Evolutionary conservation across 2,329 filamentous ascomycete species (phyloP).

Genomic region (Colletotrichum echinochloae): DNA sequence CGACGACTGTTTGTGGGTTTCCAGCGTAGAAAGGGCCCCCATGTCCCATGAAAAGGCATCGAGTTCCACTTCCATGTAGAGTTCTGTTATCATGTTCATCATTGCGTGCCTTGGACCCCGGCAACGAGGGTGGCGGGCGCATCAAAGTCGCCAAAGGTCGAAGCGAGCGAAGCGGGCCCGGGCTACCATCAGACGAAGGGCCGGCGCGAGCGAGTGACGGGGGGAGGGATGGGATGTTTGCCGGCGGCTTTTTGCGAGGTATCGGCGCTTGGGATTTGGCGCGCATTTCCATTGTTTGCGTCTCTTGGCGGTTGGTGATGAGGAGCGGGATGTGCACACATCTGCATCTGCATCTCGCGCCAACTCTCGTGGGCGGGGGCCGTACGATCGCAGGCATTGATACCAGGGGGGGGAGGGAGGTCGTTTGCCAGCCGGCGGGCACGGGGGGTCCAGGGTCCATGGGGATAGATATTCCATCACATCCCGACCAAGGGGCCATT

Average conservation of each 20-base stretch:
- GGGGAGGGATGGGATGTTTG: slow-evolving; percentile 9
- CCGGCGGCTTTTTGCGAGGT: background rate
- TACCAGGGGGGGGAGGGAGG: slow-evolving; percentile 5
- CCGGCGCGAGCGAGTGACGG: slow-evolving; percentile 14
- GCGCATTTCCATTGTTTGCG: slow-evolving; percentile 8
- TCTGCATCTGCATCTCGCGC: slow-evolving; percentile 27
- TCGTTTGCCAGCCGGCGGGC: background rate
- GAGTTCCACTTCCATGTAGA: background rate
- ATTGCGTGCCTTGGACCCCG: no score
- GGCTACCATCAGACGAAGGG: background rate
- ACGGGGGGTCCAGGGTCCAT: background rate
- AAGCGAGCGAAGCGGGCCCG: background rate
- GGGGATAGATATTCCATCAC: slow-evolving; percentile 28
- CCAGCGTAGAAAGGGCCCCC: no score
- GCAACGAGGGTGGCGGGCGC: background rate
- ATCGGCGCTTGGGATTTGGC: background rate
- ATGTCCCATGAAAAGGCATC: background rate
- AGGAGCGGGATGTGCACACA: slow-evolving; percentile 4
- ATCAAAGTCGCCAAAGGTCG: background rate
- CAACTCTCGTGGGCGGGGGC: slow-evolving; percentile 3
- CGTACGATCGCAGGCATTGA: slow-evolving; percentile 6
- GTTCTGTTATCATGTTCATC: no score
- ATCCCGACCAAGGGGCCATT: slow-evolving; percentile 17
- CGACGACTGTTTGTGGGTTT: background rate
- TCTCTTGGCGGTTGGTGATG: slow-evolving; percentile 38